These are phyloP conservation scores for Termitomyces titanicus DNA, from an alignment of 768 basidiomycete species.

Conservation along the genomic window DNA sequence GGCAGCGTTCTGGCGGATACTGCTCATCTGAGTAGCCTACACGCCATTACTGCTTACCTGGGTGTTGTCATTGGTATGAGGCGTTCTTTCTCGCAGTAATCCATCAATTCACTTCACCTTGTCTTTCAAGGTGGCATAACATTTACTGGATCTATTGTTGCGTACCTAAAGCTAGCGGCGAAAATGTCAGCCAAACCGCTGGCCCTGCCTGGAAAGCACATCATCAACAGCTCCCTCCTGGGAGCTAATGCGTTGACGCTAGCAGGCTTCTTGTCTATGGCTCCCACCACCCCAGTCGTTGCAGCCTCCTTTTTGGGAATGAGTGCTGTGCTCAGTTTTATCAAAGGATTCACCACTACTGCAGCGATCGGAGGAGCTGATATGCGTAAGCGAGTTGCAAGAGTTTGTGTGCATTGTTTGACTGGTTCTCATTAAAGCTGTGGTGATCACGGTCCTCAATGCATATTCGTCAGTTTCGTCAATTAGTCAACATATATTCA, in stretches of 20 bases:
- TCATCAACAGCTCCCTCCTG: conserved; percentile 70
- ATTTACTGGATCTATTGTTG: conserved; percentile 87
- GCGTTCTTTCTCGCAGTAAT: not conserved
- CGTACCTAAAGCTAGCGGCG: conserved; percentile 84
- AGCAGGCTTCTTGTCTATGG: conserved; percentile 72
- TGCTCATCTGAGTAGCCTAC: conserved; percentile 65
- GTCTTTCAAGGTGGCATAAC: conserved; percentile 63
- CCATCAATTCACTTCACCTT: not conserved
- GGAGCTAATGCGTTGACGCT: conserved; percentile 69
- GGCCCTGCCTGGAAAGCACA: conserved; percentile 70
- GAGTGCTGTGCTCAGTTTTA: conserved; percentile 75
- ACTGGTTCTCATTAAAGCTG: conserved; percentile 44
- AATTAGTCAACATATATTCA: not conserved
- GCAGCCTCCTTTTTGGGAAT: conserved; percentile 77
- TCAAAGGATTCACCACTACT: conserved; percentile 84
- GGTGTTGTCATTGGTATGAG: conserved; percentile 75
- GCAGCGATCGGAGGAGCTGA: conserved; percentile 93
- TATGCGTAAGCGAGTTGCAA: conserved; percentile 65
- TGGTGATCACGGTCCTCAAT: conserved; percentile 87
- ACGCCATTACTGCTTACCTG: conserved; percentile 82
- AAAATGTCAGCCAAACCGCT: conserved; percentile 75
- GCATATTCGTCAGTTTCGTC: conserved; percentile 62
- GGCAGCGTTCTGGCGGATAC: conserved; percentile 74
- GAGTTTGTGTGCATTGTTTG: not conserved
- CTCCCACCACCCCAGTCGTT: conserved; percentile 64